A percentile compares a stretch with the other conserved stretches of the same genome.
Conservation (phyloP, 2,329 filamentous ascomycete species). For the Pseudogymnoascus sp. region DNA sequence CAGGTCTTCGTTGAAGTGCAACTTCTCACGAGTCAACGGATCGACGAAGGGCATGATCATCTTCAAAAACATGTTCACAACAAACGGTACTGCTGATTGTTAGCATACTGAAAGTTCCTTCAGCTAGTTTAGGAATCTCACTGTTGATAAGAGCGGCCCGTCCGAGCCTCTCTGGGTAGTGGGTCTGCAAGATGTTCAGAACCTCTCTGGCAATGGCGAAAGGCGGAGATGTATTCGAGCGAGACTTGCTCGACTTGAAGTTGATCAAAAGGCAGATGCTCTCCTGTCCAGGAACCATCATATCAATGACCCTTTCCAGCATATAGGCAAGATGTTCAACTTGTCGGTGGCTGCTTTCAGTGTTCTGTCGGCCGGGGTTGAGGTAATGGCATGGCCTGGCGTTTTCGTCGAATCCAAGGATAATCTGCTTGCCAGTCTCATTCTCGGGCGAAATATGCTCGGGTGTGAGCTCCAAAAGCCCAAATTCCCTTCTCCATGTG, state of each 20-base stretch:
- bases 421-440: conserved; percentile 90
- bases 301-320: conserved; percentile 80
- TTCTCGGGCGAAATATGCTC: conserved; percentile 92
- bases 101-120: conserved; percentile 11
- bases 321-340: conserved; percentile 93
- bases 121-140: conserved; percentile 35
- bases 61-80: conserved; percentile 92
- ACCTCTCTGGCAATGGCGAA: conserved; percentile 72
- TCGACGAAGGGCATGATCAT: conserved; percentile 95
- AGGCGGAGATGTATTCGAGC: conserved; percentile 64
- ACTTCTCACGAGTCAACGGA: conserved; percentile 83
- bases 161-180: conserved; percentile 89
- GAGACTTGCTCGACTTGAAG: conserved; percentile 71
- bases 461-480: conserved; percentile 62
- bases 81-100: conserved; percentile 63
- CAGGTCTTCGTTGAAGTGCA: conserved; percentile 96
- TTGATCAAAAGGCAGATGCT: conserved; percentile 82
- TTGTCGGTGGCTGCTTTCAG: conserved; percentile 74
- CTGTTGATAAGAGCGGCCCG: conserved; percentile 83
- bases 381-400: conserved; percentile 87
- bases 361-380: conserved; percentile 86
- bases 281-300: conserved; percentile 83
- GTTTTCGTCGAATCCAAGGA: conserved; percentile 79
- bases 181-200: conserved; percentile 84
- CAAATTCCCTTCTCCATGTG: conserved; percentile 85